phyloP scores from a whole-genome alignment of 1,284 basidiomycete genomes.

The Ustilago trichophora region DNA sequence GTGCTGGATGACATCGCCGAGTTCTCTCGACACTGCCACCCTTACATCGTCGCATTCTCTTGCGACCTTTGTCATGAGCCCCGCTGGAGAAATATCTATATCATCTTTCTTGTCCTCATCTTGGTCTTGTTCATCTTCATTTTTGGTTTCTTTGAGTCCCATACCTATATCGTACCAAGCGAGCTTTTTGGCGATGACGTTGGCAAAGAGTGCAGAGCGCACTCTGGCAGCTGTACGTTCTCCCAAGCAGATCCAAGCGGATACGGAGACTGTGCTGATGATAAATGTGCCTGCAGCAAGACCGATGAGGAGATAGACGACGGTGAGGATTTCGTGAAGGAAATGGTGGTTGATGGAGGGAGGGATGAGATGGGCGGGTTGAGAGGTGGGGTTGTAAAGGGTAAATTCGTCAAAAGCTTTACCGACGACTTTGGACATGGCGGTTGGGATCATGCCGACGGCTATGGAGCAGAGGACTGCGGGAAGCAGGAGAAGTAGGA shows the following conservation, averaged over 20 bases:
- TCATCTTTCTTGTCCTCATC: constrained; percentile 44
- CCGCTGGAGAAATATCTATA: constrained; percentile 74
- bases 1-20: constrained; percentile 82
- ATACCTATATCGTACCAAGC: constrained; percentile 66
- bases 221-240: constrained; percentile 80
- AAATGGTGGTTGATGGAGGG: constrained; percentile 72
- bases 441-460: constrained; percentile 82
- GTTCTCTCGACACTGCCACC: constrained; percentile 79
- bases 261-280: constrained; percentile 78
- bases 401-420: constrained; percentile 83
- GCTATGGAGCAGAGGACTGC: constrained; percentile 76
- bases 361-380: constrained; percentile 63
- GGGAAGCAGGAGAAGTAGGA: constrained; percentile 71
- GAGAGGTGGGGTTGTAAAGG: constrained; percentile 69
- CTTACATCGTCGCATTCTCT: constrained; percentile 95
- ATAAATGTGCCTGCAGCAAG: constrained; percentile 77
- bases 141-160: constrained; percentile 6
- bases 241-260: constrained; percentile 86
- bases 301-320: constrained; percentile 74
- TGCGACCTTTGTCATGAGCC: constrained; percentile 91
- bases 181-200: constrained; percentile 79
- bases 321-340: constrained; percentile 71
- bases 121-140: background rate
- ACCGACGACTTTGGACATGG: constrained; percentile 91
- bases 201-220: constrained; percentile 76